Evolutionary conservation across 768 basidiomycete species (phyloP).

Genomic region (Podaxis sp.): DNA sequence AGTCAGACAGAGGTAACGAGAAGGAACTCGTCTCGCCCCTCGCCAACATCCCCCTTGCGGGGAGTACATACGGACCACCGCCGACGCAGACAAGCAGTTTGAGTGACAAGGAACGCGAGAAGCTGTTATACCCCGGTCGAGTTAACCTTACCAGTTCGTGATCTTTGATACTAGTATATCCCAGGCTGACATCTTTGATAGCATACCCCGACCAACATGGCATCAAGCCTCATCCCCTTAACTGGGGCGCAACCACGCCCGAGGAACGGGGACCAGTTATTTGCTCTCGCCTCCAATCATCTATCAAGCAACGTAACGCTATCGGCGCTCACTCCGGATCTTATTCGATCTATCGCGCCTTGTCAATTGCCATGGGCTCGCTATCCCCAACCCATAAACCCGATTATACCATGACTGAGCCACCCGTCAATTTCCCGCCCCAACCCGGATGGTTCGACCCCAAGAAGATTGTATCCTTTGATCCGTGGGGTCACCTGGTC

Average conservation of each 20-base stretch:
- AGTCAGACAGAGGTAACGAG: neutral
- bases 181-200: slow-evolving; percentile 26
- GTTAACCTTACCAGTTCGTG: slow-evolving; percentile 81
- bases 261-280: slow-evolving; percentile 79
- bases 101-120: slow-evolving; percentile 69
- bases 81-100: slow-evolving; percentile 11
- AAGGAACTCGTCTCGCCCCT: neutral
- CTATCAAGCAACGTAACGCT: slow-evolving; percentile 90
- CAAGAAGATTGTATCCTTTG: slow-evolving; percentile 84
- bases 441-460: slow-evolving; percentile 77
- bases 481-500: slow-evolving; percentile 91
- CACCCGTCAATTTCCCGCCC: slow-evolving; percentile 76
- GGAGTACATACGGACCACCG: slow-evolving; percentile 14
- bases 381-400: slow-evolving; percentile 79
- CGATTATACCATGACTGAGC: slow-evolving; percentile 80
- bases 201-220: slow-evolving; percentile 94
- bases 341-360: slow-evolving; percentile 92
- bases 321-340: slow-evolving; percentile 93
- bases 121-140: slow-evolving; percentile 74
- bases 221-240: slow-evolving; percentile 73
- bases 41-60: slow-evolving; percentile 19
- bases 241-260: slow-evolving; percentile 76
- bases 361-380: slow-evolving; percentile 88
- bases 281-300: slow-evolving; percentile 78
- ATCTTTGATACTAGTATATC: slow-evolving; percentile 3